Percentiles rank a stretch among this genome's conserved stretches.
Conservation (phyloP, 2,329 filamentous ascomycete species). For the Falciphora oryzae region DNA sequence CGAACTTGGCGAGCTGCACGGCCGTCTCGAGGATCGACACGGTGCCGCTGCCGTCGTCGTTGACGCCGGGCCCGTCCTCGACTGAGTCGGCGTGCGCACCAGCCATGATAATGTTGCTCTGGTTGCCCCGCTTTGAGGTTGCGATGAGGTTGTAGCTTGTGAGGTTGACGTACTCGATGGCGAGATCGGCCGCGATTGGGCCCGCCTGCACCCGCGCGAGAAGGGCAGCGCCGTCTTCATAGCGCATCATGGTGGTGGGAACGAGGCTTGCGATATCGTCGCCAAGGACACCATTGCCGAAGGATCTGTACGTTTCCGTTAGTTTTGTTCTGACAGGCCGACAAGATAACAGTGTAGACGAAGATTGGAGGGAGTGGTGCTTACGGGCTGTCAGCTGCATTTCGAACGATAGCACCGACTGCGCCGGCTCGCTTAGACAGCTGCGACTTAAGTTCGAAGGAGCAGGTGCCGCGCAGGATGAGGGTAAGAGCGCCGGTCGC, state of each 20-base stretch:
- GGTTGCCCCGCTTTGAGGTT: conserved; percentile 51
- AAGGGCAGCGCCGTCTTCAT: conserved; percentile 35
- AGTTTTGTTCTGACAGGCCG: no score
- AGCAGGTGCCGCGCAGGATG: conserved; percentile 52
- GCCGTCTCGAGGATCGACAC: conserved; percentile 55
- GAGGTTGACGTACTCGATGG: conserved; percentile 10
- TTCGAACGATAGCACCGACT: conserved; percentile 52
- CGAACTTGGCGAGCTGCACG: conserved; percentile 53
- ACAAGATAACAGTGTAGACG: no score
- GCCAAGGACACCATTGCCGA: conserved; percentile 47
- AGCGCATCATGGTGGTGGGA: conserved; percentile 46
- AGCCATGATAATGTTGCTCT: conserved; percentile 51
- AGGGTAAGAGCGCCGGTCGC: conserved; percentile 53
- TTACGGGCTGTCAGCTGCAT: conserved; percentile 46
- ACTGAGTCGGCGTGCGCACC: conserved; percentile 59
- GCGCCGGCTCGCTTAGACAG: conserved; percentile 53
- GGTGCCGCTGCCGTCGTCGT: conserved; percentile 58
- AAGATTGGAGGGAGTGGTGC: no score
- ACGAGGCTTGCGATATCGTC: conserved; percentile 38
- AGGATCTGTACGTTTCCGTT: conserved; percentile 14
- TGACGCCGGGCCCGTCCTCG: conserved; percentile 56
- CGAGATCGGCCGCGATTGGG: conserved; percentile 21
- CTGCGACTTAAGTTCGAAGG: conserved; percentile 52
- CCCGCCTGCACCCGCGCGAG: conserved; percentile 26
- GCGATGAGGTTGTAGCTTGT: conserved; percentile 51